These are phyloP conservation scores for Anaeromyces robustus DNA, from an alignment of 192 early-diverging fungal species.

Conservation along the genomic window DNA sequence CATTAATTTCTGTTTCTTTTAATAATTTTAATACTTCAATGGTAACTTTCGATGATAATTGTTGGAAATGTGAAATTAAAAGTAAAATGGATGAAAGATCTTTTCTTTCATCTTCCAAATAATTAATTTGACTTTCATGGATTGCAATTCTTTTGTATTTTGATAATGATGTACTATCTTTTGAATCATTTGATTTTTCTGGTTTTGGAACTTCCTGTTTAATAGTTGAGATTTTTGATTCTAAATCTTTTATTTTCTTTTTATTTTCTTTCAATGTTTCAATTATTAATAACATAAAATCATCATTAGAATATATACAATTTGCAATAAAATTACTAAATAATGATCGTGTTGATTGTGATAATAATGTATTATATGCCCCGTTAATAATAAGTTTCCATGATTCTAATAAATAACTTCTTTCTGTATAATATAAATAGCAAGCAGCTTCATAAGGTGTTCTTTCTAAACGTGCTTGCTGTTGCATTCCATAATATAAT, in stretches of 20 bases:
- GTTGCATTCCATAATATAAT: constrained; percentile 29
- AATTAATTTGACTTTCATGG: neutral
- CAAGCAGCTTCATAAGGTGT: constrained; percentile 49
- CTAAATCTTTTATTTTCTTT: constrained; percentile 15
- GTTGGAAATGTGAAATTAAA: neutral
- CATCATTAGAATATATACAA: constrained; percentile 21
- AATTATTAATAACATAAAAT: neutral
- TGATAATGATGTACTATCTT: neutral
- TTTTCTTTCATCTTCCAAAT: neutral
- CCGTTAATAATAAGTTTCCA: constrained; percentile 35
- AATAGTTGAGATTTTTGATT: constrained; percentile 30
- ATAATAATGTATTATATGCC: constrained; percentile 21
- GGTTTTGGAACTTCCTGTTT: neutral
- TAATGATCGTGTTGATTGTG: constrained; percentile 19
- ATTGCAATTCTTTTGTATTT: neutral
- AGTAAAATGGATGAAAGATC: neutral
- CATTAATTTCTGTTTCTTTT: neutral
- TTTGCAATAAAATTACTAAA: constrained; percentile 23
- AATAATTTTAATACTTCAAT: neutral
- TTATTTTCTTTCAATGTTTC: constrained; percentile 25
- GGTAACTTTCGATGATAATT: neutral
- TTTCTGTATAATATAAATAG: constrained; percentile 47
- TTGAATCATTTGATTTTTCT: neutral
- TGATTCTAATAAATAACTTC: constrained; percentile 35
- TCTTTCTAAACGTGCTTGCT: constrained; percentile 33